Percentiles rank a stretch among this genome's conserved stretches.
Conservation (phyloP, 1,139 yeast species). For the Kodamaea suecica region DNA sequence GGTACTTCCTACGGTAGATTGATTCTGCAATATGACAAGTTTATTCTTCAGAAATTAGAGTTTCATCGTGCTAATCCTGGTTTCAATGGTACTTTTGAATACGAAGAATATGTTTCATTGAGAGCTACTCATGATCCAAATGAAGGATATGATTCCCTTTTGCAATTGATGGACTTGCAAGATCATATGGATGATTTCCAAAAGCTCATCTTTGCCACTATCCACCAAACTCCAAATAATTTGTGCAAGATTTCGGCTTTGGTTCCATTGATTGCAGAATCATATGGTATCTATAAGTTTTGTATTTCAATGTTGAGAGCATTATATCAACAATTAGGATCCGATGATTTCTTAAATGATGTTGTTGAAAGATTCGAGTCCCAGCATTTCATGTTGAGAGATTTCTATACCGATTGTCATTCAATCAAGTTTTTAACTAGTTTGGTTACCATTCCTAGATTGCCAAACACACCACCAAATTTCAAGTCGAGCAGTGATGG, state of each 20-base stretch:
- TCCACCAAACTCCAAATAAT: slow-evolving; percentile 61
- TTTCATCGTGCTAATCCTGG: slow-evolving; percentile 87
- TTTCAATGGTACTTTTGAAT: slow-evolving; percentile 93
- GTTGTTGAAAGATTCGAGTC: slow-evolving; percentile 67
- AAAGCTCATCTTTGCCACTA: slow-evolving; percentile 70
- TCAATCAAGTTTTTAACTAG: slow-evolving; percentile 80
- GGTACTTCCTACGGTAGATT: slow-evolving; percentile 65
- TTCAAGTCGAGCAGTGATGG: slow-evolving; percentile 45
- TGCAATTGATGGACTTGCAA: slow-evolving; percentile 83
- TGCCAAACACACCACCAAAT: slow-evolving; percentile 68
- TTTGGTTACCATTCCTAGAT: slow-evolving; percentile 80
- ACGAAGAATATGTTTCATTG: slow-evolving; percentile 88
- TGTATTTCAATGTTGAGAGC: slow-evolving; percentile 90
- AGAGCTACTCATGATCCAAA: slow-evolving; percentile 90
- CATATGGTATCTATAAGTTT: slow-evolving; percentile 90
- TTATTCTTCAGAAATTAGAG: slow-evolving; percentile 66
- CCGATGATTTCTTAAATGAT: slow-evolving; percentile 75
- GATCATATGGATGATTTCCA: slow-evolving; percentile 82
- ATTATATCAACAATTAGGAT: slow-evolving; percentile 72
- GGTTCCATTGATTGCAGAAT: slow-evolving; percentile 89
- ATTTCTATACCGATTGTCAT: slow-evolving; percentile 88
- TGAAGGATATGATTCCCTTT: slow-evolving; percentile 88
- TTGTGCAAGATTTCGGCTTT: slow-evolving; percentile 85
- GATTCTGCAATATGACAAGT: slow-evolving; percentile 73
- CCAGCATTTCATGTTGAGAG: slow-evolving; percentile 79